A percentile compares a stretch with the other conserved stretches of the same genome.
Evolutionary conservation across 2,329 filamentous ascomycete species (phyloP).

Genomic region (Penicillium sp.): DNA sequence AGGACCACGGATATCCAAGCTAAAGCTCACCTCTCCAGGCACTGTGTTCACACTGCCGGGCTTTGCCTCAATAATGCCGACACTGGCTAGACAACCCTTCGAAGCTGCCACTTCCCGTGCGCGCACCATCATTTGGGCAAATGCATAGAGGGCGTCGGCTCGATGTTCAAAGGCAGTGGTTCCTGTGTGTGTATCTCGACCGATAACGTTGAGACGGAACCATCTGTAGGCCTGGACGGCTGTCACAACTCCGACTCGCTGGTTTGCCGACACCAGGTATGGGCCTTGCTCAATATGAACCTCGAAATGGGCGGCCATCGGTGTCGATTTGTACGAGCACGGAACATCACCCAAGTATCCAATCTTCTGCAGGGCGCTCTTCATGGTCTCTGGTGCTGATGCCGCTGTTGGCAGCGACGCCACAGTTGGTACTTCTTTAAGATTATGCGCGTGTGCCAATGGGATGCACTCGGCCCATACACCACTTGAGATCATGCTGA

Average conservation of each 20-base stretch:
- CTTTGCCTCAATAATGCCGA: constrained; percentile 65
- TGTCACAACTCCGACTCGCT: constrained; percentile 67
- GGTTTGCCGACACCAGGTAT: constrained; percentile 62
- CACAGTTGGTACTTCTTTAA: constrained; percentile 58
- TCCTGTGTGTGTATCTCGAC: constrained; percentile 70
- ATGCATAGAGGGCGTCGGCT: constrained; percentile 66
- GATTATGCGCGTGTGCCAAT: constrained; percentile 59
- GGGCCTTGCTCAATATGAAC: constrained; percentile 83
- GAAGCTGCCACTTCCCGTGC: constrained; percentile 62
- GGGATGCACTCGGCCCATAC: constrained; percentile 69
- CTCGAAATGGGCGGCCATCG: constrained; percentile 73
- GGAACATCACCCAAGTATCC: constrained; percentile 61
- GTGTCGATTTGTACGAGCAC: constrained; percentile 57
- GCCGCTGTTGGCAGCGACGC: constrained; percentile 46
- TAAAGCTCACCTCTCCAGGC: constrained; percentile 65
- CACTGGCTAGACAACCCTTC: constrained; percentile 62
- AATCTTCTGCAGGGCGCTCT: constrained; percentile 67
- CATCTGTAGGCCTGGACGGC: constrained; percentile 74
- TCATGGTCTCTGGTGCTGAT: constrained; percentile 61
- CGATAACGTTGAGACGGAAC: constrained; percentile 65
- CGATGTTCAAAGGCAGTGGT: constrained; percentile 67
- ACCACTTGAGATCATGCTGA: constrained; percentile 68
- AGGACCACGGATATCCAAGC: constrained; percentile 64
- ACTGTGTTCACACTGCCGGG: constrained; percentile 74
- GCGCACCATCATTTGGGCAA: constrained; percentile 65